phyloP scores from a whole-genome alignment of 2,329 filamentous ascomycete species.

The Nemania sp. region DNA sequence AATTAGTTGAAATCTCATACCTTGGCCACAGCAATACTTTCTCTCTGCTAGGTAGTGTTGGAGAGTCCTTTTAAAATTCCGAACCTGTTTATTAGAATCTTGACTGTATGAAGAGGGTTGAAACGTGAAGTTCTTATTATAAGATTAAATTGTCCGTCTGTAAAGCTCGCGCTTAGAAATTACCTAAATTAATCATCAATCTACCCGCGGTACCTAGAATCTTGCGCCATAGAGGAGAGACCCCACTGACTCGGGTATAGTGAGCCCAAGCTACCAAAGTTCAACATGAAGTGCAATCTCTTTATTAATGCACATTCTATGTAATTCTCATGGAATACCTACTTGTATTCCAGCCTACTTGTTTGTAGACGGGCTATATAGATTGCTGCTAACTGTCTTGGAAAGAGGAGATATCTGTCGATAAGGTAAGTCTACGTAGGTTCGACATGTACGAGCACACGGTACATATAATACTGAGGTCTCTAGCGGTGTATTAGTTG shows the following conservation, averaged over 20 bases:
- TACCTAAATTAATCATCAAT: slow-evolving; percentile 3
- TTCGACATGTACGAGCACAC: too few relatives aligned
- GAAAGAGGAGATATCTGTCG: too few relatives aligned
- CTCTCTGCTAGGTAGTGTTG: too few relatives aligned
- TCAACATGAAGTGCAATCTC: not conserved
- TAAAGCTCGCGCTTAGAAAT: not conserved
- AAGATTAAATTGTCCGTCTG: too few relatives aligned
- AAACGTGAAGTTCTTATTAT: not conserved
- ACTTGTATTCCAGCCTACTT: too few relatives aligned
- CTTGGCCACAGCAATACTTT: not conserved
- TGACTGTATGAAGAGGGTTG: not conserved
- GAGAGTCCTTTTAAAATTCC: not conserved
- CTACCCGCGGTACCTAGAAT: too few relatives aligned
- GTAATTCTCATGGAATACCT: not conserved
- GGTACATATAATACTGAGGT: too few relatives aligned
- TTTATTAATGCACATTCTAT: too few relatives aligned
- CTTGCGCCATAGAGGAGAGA: not conserved
- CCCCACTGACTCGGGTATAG: not conserved
- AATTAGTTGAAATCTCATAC: not conserved
- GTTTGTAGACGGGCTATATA: too few relatives aligned
- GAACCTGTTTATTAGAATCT: not conserved
- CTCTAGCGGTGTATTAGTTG: too few relatives aligned
- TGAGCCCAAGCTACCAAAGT: not conserved
- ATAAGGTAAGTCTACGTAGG: too few relatives aligned
- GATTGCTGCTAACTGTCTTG: too few relatives aligned